Base-by-base conservation (phyloP, 169 alveolate genomes). In the Plasmodium ovale region DNA sequence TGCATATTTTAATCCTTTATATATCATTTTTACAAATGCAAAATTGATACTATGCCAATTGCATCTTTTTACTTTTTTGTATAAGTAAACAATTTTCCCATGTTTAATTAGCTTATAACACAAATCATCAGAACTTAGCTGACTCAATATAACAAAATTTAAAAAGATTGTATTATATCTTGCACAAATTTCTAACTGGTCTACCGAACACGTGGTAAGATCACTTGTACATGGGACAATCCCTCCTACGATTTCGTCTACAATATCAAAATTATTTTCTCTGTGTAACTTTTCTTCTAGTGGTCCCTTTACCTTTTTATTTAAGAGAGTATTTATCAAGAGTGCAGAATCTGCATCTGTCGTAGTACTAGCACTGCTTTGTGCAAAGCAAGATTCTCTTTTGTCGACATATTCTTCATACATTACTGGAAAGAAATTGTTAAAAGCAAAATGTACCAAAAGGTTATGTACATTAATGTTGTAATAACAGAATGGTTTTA, bases 1-100 rank as follows among this genome's bases (percentile, higher is more conserved):
- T 53, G 89, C 79, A 79, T 79, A 79, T 53, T 65, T 79, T 65
- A 79, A 62, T 23, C 89, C 89, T 37, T 67, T 79, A 69, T 79
- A 79, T 1, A 79, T 58, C 19, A 79, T 79, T 37, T 70, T 79
- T 27, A 79, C 82, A 69, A 79, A 79, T 5, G 89, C 65, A 79
- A 35, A 79, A 59, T 79, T 79, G 19, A 79, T 79, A 49, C 82
- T 59, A 65, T 79, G 68, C 89, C 89, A 79, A 65, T 79, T 79
- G 42, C 44, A 64, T 58, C 69, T 33, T 53, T 53, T 79, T 53
- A 79, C 39, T 47, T 79, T 62, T 27, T 69, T 79, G 25, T 79
- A 79, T 7, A 79, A 58, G 42, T 31, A 56, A 16, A 79, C 60
- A 31, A 69, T 33, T 35, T 62, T 79, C 19, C 65, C 59, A 42